Base-by-base conservation (phyloP, 2,329 filamentous ascomycete genomes). In the Curvularia hawaiiensis region DNA sequence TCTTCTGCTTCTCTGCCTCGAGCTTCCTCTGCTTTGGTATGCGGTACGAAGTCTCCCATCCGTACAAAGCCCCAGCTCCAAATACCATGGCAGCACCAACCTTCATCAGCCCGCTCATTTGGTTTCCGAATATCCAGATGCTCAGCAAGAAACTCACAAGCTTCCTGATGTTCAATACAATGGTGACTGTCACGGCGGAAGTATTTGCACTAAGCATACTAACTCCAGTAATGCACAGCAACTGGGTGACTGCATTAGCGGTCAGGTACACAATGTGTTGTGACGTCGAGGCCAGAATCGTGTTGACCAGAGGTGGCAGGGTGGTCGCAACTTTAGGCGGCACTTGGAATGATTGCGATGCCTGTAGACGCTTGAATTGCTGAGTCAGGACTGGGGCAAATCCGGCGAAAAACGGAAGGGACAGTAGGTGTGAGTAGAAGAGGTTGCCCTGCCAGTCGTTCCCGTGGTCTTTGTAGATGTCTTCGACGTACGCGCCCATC, bases 111-210 rank as follows among this genome's bases (percentile, higher is more conserved):
- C 82, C 78, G 12, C 89, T 86, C 63, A 99, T 81, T 39, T 84
- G 79, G 74, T 99, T 97, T 5, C 94, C 95, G 78, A 99, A 99
- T 1, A 99, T 77, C 85, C 92, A 94, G 58, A 98, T 96, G 67
- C 93, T 97, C 57, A 98, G 76, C 60, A 98, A 80, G 59, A 98
- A 84, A 69, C 93, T 97, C 54, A 97, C 89, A 20, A 99, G 82
- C 78, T 99, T 99, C 66, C 95, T 86, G 59, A 99, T 90, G 74
- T 98, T 99, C 59, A 99, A 82, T 47, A 98, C 92, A 67, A 99
- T 96, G 1, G 94, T 97, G 24, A 99, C 95, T 0, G 95, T 98
- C 54, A 99, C 83, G 0, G 95, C 96, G 3, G 93, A 94, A 3
- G 91, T 91, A 53, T 89, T 89, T 0, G 94, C 91, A 1, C 91